Conservation (phyloP, 2,329 filamentous ascomycete genomes). For the Ophiostoma sp. region DNA sequence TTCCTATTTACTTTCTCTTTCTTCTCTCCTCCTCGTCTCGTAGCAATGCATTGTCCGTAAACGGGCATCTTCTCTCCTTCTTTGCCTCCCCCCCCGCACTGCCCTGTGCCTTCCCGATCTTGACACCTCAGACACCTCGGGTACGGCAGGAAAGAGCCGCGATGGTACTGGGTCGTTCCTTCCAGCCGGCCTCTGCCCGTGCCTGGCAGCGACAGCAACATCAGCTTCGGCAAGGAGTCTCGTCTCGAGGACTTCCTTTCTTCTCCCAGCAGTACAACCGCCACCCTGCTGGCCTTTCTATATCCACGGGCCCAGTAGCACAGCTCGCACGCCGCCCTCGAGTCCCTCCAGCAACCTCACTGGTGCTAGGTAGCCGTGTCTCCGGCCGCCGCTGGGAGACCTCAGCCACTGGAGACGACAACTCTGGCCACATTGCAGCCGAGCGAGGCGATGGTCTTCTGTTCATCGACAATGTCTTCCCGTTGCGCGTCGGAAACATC, state of each 20-base stretch:
- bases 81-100: not conserved
- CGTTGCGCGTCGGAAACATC: constrained; percentile 58
- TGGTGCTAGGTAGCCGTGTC: not conserved
- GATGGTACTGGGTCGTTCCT: constrained; percentile 23
- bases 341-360: not conserved
- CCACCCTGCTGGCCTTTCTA: not conserved
- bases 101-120: not conserved
- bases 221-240: not conserved
- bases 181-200: constrained; percentile 19
- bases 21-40: not conserved
- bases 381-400: constrained; percentile 38
- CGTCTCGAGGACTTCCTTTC: not conserved
- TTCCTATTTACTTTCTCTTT: constrained; percentile 3
- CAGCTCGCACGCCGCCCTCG: not conserved
- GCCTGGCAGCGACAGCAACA: constrained; percentile 16
- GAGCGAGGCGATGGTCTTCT: constrained; percentile 72
- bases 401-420: constrained; percentile 51
- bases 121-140: not conserved
- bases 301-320: not conserved
- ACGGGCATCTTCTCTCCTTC: not conserved
- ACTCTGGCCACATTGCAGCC: constrained; percentile 76
- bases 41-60: not conserved
- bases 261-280: not conserved
- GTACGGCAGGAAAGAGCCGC: constrained; percentile 6
- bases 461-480: constrained; percentile 90